Conservation (phyloP, 176 grass and related monocot genomes). For the Cenchrus fungigraminus region DNA sequence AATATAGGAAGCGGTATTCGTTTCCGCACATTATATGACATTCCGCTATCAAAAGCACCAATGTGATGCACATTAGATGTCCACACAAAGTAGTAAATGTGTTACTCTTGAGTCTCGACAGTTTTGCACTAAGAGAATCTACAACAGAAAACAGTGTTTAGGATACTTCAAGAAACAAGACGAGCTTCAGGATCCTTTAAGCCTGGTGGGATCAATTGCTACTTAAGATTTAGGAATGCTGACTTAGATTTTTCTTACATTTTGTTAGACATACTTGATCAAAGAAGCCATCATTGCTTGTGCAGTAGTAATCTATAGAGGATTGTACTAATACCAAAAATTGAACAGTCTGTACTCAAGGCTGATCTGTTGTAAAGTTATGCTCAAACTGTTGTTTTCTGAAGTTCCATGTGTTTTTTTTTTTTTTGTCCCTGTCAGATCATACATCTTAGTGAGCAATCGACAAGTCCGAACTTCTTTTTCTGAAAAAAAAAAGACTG, state of each 20-base stretch:
- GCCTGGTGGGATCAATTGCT: neutral
- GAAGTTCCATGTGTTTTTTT: neutral
- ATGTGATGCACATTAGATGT: constrained; percentile 40
- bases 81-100: neutral
- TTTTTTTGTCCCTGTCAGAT: neutral
- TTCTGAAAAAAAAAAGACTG: neutral
- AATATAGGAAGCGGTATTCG: constrained; percentile 63
- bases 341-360: constrained; percentile 2
- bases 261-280: constrained; percentile 25
- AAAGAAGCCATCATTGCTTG: constrained; percentile 4
- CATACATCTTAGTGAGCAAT: neutral
- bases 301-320: constrained; percentile 24
- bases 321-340: constrained; percentile 23
- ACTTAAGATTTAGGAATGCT: constrained; percentile 35
- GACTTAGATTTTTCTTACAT: constrained; percentile 5
- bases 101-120: constrained; percentile 12
- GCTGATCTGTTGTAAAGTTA: constrained; percentile 41
- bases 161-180: constrained; percentile 30
- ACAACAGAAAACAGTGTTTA: neutral
- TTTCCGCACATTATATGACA: constrained; percentile 82
- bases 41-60: constrained; percentile 51
- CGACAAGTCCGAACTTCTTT: neutral
- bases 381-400: constrained; percentile 4
- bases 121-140: constrained; percentile 9
- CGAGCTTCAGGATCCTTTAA: constrained; percentile 7